Evolutionary conservation across 805 yeast species (phyloP), one percentile per base, ranked within the genome.

Genomic region (Suhomyces prunicola): DNA sequence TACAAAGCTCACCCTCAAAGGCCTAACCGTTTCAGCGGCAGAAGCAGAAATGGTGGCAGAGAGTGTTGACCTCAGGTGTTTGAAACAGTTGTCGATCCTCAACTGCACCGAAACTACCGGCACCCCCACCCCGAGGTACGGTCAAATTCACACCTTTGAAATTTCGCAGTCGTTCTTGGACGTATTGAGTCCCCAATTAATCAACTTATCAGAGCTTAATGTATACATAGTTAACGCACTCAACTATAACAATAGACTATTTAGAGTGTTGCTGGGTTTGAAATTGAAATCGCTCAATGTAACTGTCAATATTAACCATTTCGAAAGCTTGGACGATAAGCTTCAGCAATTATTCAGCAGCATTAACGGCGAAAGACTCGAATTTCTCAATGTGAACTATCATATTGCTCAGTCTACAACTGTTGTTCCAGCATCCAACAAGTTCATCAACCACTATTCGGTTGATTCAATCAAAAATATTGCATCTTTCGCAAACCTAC

Each of bases 341-440:
- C 13, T 50, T 4, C 8, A 6, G 23, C 36, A 45, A 29, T 22
- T 39, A 17, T 40, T 50, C 5, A 26, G 36, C 13, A 33, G 45
- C 44, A 44, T 50, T 5, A 22, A 45, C n/a, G n/a, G 26, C 22
- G 46, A 40, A 26, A 17, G 27, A 15, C 45, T 44, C 24, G 24
- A 46, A 13, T 42, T 45, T 23, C 44, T 50, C 46, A 27, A 46
- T 19, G 46, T 50, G 8, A 49, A 50, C 26, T 50, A 45, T 24
- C 22, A 44, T 9, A 15, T 50, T 26, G 26, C 44, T 5, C 29
- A 44, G 8, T 9, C 40, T 10, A 12, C 45, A n/a, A 23, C 35
- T 6, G 10, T 41, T 17, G 4, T 13, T 9, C 48, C 41, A 6
- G 15, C 10, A 29, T 22, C 41, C 6, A 15, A 22, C 48, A 48